Evolutionary conservation across 345 rosid species (phyloP).

Genomic region (Bruguiera gymnorhiza): DNA sequence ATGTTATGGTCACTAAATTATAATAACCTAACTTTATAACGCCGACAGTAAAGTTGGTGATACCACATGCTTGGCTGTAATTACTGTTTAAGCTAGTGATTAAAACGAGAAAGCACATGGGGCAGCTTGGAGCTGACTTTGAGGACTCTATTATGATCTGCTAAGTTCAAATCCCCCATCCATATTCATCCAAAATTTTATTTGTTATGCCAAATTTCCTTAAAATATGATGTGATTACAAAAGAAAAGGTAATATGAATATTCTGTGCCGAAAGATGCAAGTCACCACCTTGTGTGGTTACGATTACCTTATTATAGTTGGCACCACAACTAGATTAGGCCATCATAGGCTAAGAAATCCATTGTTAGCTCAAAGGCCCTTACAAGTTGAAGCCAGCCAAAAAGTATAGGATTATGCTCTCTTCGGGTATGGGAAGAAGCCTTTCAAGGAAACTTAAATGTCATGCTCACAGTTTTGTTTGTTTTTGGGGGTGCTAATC

Average conservation of each 20-base stretch:
- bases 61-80: constrained; percentile 30
- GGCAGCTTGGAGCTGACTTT: too few relatives aligned
- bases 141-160: too few relatives aligned
- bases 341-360: constrained; percentile 15
- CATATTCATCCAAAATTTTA: too few relatives aligned
- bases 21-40: constrained; percentile 5
- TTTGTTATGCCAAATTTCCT: too few relatives aligned
- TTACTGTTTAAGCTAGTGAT: constrained; percentile 18
- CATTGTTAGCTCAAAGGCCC: constrained; percentile 3
- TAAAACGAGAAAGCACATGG: constrained; percentile 15
- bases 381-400: neutral
- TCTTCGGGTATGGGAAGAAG: constrained; percentile 5
- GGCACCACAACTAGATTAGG: constrained; percentile 17
- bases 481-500: neutral
- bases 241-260: neutral
- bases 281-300: too few relatives aligned
- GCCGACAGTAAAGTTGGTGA: constrained; percentile 27
- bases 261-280: neutral
- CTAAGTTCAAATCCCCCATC: too few relatives aligned
- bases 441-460: constrained; percentile 1
- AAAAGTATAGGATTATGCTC: neutral
- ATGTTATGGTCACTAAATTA: neutral
- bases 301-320: too few relatives aligned
- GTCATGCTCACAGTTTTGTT: neutral
- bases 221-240: too few relatives aligned